These are phyloP conservation scores for Coemansia sp. DNA, from an alignment of 192 early-diverging fungal species.

Conservation along the genomic window DNA sequence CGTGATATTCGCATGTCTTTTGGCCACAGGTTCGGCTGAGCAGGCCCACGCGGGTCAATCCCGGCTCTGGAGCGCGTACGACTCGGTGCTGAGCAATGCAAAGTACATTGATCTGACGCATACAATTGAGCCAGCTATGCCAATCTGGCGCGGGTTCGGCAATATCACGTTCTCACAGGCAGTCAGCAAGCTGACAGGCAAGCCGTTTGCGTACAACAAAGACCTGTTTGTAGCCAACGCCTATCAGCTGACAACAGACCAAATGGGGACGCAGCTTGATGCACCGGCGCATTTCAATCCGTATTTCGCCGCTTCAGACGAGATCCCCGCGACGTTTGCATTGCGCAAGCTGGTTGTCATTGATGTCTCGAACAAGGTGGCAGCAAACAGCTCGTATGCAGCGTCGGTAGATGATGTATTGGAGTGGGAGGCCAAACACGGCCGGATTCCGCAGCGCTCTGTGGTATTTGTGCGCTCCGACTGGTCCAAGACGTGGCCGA, in stretches of 20 bases:
- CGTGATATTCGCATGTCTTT: not conserved
- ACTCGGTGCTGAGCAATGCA: slow-evolving; percentile 24
- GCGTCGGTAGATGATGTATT: slow-evolving; percentile 36
- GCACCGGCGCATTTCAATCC: slow-evolving; percentile 55
- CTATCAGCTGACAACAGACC: slow-evolving; percentile 54
- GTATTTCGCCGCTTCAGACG: slow-evolving; percentile 43
- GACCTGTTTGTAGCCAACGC: slow-evolving; percentile 51
- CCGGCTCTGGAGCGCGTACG: slow-evolving; percentile 30
- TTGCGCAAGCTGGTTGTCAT: slow-evolving; percentile 55
- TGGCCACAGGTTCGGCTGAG: not conserved
- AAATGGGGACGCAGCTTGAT: slow-evolving; percentile 57
- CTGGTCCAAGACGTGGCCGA: slow-evolving; percentile 53
- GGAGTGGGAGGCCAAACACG: slow-evolving; percentile 41
- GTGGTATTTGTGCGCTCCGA: slow-evolving; percentile 57
- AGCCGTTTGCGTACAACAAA: slow-evolving; percentile 42
- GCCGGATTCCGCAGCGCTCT: slow-evolving; percentile 35
- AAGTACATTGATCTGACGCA: slow-evolving; percentile 55
- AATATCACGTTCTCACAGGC: slow-evolving; percentile 47
- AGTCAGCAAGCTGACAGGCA: slow-evolving; percentile 37
- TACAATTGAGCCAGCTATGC: slow-evolving; percentile 53
- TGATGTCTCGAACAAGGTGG: slow-evolving; percentile 42
- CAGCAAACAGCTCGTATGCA: slow-evolving; percentile 38
- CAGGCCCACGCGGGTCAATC: not conserved
- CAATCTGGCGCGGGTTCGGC: slow-evolving; percentile 57
- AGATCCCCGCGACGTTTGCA: slow-evolving; percentile 52